These are phyloP conservation scores for Plasmodiophora brassicae DNA, from an alignment of 208 protist species.

Conservation along the genomic window DNA sequence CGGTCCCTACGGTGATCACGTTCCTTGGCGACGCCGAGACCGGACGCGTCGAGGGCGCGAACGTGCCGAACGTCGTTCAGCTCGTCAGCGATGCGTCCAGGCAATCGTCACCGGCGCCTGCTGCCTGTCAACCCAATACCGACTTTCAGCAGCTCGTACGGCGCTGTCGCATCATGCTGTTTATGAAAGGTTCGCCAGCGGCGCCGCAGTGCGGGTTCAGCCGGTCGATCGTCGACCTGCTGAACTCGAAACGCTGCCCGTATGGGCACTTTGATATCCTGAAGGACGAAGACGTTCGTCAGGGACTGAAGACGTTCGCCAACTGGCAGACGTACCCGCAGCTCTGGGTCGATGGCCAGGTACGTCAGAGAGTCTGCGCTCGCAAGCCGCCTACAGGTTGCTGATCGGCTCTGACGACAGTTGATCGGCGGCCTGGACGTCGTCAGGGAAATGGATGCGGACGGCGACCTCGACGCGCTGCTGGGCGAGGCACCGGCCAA, in stretches of 20 bases:
- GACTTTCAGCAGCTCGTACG: too few species aligned
- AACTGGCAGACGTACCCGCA: slow-evolving; percentile 45
- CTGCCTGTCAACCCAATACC: too few species aligned
- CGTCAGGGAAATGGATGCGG: slow-evolving; percentile 19
- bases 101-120: too few species aligned
- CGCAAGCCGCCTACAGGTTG: not conserved
- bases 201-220: slow-evolving; percentile 47
- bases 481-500: not conserved
- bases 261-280: slow-evolving; percentile 51
- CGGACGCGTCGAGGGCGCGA: not conserved
- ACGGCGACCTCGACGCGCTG: slow-evolving; percentile 1
- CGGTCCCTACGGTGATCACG: not conserved
- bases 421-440: slow-evolving; percentile 21
- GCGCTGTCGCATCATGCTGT: slow-evolving; percentile 27
- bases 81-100: not conserved
- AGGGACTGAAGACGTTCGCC: slow-evolving; percentile 40
- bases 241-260: not conserved
- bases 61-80: not conserved
- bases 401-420: not conserved
- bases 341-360: slow-evolving; percentile 25
- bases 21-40: not conserved
- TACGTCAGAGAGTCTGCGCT: not conserved
- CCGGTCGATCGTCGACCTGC: slow-evolving; percentile 37
- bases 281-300: slow-evolving; percentile 43
- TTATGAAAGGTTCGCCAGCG: slow-evolving; percentile 49